These are phyloP conservation scores for Vinca minor DNA, from an alignment of 257 asterid genomes.

Conservation along the genomic window DNA sequence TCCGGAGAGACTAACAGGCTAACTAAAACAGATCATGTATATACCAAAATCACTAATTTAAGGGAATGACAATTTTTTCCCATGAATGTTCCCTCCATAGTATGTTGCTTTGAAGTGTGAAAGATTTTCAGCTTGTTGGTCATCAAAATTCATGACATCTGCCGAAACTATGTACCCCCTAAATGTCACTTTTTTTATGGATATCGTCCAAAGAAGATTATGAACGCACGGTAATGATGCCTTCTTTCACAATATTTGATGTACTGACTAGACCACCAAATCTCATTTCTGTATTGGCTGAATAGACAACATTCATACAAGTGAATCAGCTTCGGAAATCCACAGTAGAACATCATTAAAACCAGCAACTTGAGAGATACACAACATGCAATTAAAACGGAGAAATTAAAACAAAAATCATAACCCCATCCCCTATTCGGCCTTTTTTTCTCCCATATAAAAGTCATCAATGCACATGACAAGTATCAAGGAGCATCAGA, in stretches of 20 bases:
- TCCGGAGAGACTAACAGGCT: too few species aligned
- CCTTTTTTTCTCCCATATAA: not conserved
- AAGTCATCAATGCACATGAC: not conserved
- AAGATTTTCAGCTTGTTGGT: not conserved
- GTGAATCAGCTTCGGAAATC: not conserved
- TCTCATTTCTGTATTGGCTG: conserved; percentile 67
- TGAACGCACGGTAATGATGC: conserved; percentile 61
- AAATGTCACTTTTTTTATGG: conserved; percentile 39
- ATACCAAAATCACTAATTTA: not conserved
- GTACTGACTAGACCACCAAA: conserved; percentile 89
- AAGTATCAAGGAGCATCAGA: not conserved
- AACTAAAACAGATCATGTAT: not conserved
- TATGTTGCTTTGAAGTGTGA: too few species aligned
- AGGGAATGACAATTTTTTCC: not conserved
- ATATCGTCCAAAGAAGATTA: conserved; percentile 92
- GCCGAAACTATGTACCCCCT: not conserved
- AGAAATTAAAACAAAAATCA: not conserved
- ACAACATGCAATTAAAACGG: not conserved
- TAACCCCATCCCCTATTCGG: not conserved
- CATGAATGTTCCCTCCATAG: not conserved
- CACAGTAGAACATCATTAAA: not conserved
- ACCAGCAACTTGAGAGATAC: not conserved
- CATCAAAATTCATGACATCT: not conserved
- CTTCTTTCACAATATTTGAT: conserved; percentile 57
- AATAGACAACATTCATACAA: not conserved